phyloP scores from a whole-genome alignment of 495 filamentous ascomycete genomes.

The Penicillium samsonianum region DNA sequence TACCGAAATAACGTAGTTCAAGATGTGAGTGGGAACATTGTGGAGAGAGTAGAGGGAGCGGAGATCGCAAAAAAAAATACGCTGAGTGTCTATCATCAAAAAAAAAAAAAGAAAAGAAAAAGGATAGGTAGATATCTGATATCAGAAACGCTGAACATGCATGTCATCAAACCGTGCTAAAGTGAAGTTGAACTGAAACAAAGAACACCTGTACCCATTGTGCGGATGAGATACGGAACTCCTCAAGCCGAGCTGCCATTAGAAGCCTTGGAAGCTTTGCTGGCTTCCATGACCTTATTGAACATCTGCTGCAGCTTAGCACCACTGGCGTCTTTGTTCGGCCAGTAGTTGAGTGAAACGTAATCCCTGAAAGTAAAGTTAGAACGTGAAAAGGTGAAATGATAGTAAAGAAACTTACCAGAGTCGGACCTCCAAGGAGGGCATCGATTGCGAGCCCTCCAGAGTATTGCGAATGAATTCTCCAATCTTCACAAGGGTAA shows the following conservation, averaged over 20 bases:
- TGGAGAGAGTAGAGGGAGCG: slow-evolving; percentile 1
- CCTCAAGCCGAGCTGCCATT: slow-evolving; percentile 29
- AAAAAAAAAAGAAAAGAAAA: neutral
- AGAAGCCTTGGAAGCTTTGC: slow-evolving; percentile 32
- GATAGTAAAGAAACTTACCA: slow-evolving; percentile 42
- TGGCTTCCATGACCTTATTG: slow-evolving; percentile 43
- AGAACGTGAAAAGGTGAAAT: neutral
- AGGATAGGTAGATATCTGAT: slow-evolving; percentile 1
- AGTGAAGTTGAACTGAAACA: slow-evolving; percentile 8
- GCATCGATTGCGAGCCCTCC: slow-evolving; percentile 34
- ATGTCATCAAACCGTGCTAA: slow-evolving; percentile 20
- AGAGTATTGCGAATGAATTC: slow-evolving; percentile 47
- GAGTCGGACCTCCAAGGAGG: slow-evolving; percentile 45
- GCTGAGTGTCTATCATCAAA: slow-evolving; percentile 7
- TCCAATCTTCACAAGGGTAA: slow-evolving; percentile 51
- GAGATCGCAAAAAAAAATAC: slow-evolving; percentile 6
- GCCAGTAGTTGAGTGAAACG: slow-evolving; percentile 51
- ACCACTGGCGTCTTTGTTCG: slow-evolving; percentile 50
- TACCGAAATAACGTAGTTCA: neutral
- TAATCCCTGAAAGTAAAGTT: slow-evolving; percentile 40
- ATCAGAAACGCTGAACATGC: slow-evolving; percentile 19
- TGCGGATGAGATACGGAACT: neutral
- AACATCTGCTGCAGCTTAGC: slow-evolving; percentile 52
- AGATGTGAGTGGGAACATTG: neutral
- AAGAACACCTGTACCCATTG: slow-evolving; percentile 7